Base-by-base conservation (phyloP, 2,329 filamentous ascomycete species). In the Phialophora expanda region DNA sequence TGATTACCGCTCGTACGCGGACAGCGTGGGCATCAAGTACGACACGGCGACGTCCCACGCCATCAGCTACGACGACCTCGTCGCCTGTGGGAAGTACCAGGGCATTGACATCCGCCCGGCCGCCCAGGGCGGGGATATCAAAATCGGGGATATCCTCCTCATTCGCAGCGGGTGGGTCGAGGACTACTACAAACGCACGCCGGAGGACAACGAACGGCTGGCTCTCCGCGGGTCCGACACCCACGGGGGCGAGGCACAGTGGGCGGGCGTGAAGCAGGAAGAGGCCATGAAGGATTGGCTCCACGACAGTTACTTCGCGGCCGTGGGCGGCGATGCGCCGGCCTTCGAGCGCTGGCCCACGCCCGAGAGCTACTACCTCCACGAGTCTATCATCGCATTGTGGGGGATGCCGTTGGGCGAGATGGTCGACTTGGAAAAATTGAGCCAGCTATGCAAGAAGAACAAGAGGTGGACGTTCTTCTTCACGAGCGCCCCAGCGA, bases 301-400 rank as follows among this genome's bases (percentile, higher is more conserved):
- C 65, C 89, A 90, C 79, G 87, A 91, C 72, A 85, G 83, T 69
- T 87, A 88, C 60, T 91, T 92, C 70, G 81, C 88, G 0, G 86
- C 85, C 0, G 87, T 89, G 1, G 87, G 84, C 0, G 86, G 87
- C 0, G 89, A 92, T 73, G 79, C 83, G 12, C 85, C 84, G 22
- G 80, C 84, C 0, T 90, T 91, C 67, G 89, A 92, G 77, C 82
- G 84, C 0, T 85, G 86, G 76, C 87, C 88, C 1, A 84, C 85
- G 5, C 64, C 71, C 8, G 69, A 75, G 30, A 51, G 67, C 26
- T 75, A 76, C 53, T 74, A 74, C 70, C 67, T 80, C 67, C 79
- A 81, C 69, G 76, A 80, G 72, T 77, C 76, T 66, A 73, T 81
- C 32, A 63, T 81, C 44, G 76, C 78, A 30, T 66, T 80, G n/a